phyloP scores from a whole-genome alignment of 2,329 filamentous ascomycete species.

The Chalaropsis ovoidea region DNA sequence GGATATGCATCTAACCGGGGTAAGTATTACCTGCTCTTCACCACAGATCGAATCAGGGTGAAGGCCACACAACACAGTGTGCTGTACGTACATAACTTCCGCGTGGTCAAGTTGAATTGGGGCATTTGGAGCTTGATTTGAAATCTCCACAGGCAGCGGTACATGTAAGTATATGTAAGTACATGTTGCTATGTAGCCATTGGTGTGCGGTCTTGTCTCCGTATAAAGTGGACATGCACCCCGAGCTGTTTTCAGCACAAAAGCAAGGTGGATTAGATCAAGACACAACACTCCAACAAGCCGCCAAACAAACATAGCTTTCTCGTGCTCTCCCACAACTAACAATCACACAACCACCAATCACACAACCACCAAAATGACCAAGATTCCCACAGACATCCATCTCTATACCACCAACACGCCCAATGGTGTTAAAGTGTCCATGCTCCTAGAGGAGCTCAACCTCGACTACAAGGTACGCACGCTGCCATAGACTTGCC shows the following conservation, averaged over 20 bases:
- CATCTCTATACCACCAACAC: conserved; percentile 74
- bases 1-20: neutral
- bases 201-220: too few species aligned
- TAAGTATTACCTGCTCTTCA: neutral
- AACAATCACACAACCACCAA: conserved; percentile 22
- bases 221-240: too few species aligned
- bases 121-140: neutral
- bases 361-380: conserved; percentile 34
- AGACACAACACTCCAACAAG: too few species aligned
- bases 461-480: conserved; percentile 65
- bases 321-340: neutral
- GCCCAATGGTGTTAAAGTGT: conserved; percentile 83
- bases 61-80: neutral
- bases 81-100: neutral
- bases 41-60: neutral
- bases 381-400: conserved; percentile 48
- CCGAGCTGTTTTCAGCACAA: too few species aligned
- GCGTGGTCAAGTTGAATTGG: too few species aligned
- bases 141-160: neutral
- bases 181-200: too few species aligned
- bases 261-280: neutral
- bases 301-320: neutral
- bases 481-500: neutral
- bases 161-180: too few species aligned
- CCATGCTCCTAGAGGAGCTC: conserved; percentile 77